Evolutionary conservation across 192 early-diverging fungal species (phyloP), one percentile per base, ranked within the genome.

Genomic region (Mortierella hygrophila): DNA sequence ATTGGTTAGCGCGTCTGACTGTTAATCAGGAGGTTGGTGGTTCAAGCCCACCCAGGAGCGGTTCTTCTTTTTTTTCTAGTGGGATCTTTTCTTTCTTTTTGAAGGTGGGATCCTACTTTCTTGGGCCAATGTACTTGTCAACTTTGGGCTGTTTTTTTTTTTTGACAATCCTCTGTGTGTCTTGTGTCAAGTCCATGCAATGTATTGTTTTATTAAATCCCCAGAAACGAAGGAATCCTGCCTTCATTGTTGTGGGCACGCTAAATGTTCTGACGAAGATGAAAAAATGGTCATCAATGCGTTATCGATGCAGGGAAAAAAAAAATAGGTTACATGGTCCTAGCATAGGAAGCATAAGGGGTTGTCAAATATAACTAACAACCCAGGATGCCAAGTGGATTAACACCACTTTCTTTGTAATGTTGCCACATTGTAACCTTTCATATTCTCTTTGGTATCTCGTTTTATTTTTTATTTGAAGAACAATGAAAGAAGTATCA

Each of bases 21-120:
- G 90, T 91, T 91, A 91, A 91, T 88, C 90, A 87, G 85, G 90
- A 91, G 90, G 90, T 91, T 91, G 90, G 89, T 89, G 88, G 90
- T 91, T 91, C 90, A 74, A 91, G 89, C 90, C 90, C 88, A 89
- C 89, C 90, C 88, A 78, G 89, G 90, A 90, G 90, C 89, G 90
- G 20, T 70, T 40, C 26, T 85, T 71, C 42, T 74, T 40, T 72
- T 86, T 80, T 10, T 70, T 8, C 16, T 42, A 42, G 6, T 35
- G 29, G 68, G 32, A 42, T 37, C 29, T 20, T 38, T 38, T 8
- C 40, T 40, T 40, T 40, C 1, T 40, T 40, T 6, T 40, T 40
- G 38, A 6, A 40, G 3, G 38, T 3, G 6, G 3, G 38, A 6
- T 40, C 38, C 6, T 40, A 40, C 38, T 40, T 40, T 40, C 38